These are phyloP conservation scores for Neophaeococcomyces aloes DNA, from an alignment of 2,329 filamentous ascomycete species.

Conservation along the genomic window DNA sequence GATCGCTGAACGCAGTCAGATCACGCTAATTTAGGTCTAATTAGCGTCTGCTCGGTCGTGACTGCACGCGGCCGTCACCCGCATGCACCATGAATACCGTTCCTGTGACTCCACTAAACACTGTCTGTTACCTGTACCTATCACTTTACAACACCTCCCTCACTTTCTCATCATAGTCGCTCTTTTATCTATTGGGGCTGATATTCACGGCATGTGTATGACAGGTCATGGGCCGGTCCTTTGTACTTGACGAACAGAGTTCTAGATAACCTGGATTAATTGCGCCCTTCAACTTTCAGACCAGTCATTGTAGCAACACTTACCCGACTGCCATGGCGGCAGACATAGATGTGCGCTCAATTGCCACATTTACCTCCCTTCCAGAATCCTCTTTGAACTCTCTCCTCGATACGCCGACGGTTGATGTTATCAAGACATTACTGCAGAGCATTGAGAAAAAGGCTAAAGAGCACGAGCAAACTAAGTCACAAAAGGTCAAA, in stretches of 20 bases:
- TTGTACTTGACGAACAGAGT: background rate
- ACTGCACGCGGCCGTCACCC: slow-evolving; percentile 50
- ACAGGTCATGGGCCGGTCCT: slow-evolving; percentile 63
- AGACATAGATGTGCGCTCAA: slow-evolving; percentile 48
- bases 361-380: slow-evolving; percentile 49
- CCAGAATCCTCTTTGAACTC: slow-evolving; percentile 46
- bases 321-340: slow-evolving; percentile 40
- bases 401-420: slow-evolving; percentile 52
- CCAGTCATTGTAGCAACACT: background rate
- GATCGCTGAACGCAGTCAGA: background rate
- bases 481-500: slow-evolving; percentile 79
- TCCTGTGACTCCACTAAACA: too few relatives aligned
- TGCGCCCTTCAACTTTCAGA: background rate
- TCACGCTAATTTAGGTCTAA: slow-evolving; percentile 28
- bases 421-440: slow-evolving; percentile 65
- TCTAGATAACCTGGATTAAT: background rate
- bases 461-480: slow-evolving; percentile 68
- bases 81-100: slow-evolving; percentile 46
- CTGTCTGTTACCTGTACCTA: too few relatives aligned
- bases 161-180: too few relatives aligned
- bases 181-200: too few relatives aligned
- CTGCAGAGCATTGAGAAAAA: slow-evolving; percentile 66
- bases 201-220: slow-evolving; percentile 27
- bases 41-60: slow-evolving; percentile 58
- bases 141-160: too few relatives aligned